Evolutionary conservation across 345 rosid species (phyloP).

Genomic region (Linum tenue): DNA sequence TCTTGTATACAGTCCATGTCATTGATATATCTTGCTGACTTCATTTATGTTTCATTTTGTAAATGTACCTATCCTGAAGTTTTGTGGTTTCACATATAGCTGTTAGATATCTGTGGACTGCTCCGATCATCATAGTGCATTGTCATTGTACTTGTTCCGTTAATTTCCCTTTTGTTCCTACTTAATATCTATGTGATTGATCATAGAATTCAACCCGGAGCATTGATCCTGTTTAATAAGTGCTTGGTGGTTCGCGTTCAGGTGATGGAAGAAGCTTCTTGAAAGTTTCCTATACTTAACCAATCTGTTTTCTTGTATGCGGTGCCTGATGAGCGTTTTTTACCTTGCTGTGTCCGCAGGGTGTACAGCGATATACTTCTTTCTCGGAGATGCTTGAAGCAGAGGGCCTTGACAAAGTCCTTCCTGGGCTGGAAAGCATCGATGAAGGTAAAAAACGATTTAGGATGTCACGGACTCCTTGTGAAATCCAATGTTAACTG

Average conservation of each 20-base stretch:
- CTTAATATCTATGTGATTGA: slow-evolving; percentile 11
- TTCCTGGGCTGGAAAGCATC: slow-evolving; percentile 52
- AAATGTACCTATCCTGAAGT: not conserved
- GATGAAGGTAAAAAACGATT: slow-evolving; percentile 46
- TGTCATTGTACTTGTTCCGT: not conserved
- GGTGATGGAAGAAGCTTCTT: slow-evolving; percentile 31
- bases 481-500: not conserved
- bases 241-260: slow-evolving; percentile 60
- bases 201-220: slow-evolving; percentile 49
- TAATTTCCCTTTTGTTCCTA: not conserved
- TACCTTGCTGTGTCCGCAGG: slow-evolving; percentile 27
- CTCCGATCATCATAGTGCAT: not conserved
- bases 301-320: slow-evolving; percentile 6
- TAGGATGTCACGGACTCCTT: not conserved
- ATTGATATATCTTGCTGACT: not conserved
- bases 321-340: not conserved
- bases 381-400: slow-evolving; percentile 56
- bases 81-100: too few species aligned
- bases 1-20: not conserved
- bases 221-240: slow-evolving; percentile 49
- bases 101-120: too few species aligned
- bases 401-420: slow-evolving; percentile 49
- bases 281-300: slow-evolving; percentile 8
- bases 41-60: not conserved
- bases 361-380: slow-evolving; percentile 39